A percentile compares a stretch with the other conserved stretches of the same genome.
phyloP scores from a whole-genome alignment of 2,329 filamentous ascomycete species.

The Fusarium xyrophilum region DNA sequence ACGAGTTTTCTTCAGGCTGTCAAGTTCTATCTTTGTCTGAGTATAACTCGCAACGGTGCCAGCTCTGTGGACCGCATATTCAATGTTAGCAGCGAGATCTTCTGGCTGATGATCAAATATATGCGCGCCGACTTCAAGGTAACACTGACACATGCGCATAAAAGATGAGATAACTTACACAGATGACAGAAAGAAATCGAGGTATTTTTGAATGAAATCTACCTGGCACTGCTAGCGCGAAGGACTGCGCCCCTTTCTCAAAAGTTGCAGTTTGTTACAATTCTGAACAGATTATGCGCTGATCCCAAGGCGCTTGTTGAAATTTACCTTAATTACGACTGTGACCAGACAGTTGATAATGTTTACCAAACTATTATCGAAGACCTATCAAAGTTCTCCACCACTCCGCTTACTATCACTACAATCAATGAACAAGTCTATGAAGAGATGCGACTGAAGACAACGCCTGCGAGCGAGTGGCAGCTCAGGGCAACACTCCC shows the following conservation, averaged over 20 bases:
- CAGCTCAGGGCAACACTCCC: constrained; percentile 84
- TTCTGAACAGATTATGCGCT: constrained; percentile 82
- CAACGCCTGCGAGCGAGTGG: constrained; percentile 74
- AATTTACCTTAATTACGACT: constrained; percentile 97
- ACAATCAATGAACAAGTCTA: constrained; percentile 83
- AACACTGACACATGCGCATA: constrained; percentile 32
- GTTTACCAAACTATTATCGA: constrained; percentile 97
- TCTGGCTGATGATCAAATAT: constrained; percentile 95
- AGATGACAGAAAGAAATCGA: constrained; percentile 84
- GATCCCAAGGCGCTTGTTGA: constrained; percentile 92
- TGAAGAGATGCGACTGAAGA: constrained; percentile 75
- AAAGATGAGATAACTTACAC: constrained; percentile 37
- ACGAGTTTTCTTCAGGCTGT: constrained; percentile 93
- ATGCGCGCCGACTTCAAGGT: constrained; percentile 94
- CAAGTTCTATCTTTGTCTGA: constrained; percentile 95
- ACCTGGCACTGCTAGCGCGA: constrained; percentile 88
- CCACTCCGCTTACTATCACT: constrained; percentile 76
- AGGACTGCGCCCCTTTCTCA: constrained; percentile 86
- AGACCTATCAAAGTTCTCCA: constrained; percentile 87
- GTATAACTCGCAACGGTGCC: constrained; percentile 91
- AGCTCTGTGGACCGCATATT: constrained; percentile 93
- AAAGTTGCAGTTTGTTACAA: constrained; percentile 88
- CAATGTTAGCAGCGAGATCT: constrained; percentile 95
- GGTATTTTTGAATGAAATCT: constrained; percentile 97
- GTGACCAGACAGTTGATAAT: constrained; percentile 93